phyloP scores from a whole-genome alignment of 2,329 filamentous ascomycete species.

The Chrysoporthe deuterocubensis region DNA sequence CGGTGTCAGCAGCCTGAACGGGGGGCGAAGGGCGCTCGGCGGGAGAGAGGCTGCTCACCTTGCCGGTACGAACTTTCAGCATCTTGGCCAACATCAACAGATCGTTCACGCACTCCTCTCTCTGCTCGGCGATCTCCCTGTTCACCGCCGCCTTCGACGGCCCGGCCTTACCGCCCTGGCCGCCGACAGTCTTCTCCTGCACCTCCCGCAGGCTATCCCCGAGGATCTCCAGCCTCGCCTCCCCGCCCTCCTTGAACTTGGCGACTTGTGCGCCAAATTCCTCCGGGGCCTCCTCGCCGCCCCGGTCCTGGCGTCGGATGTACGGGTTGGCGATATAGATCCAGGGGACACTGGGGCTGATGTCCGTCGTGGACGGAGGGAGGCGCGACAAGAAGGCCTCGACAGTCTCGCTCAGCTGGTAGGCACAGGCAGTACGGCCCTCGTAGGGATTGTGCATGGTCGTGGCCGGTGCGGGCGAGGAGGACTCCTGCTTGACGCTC shows the following conservation, averaged over 20 bases:
- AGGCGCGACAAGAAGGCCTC: conserved; percentile 66
- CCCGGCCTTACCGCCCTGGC: conserved; percentile 26
- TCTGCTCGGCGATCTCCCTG: conserved; percentile 54
- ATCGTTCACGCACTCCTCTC: conserved; percentile 52
- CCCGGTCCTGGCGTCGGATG: conserved; percentile 45
- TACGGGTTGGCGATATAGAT: conserved; percentile 75
- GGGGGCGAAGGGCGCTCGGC: conserved; percentile 31
- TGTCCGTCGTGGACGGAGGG: conserved; percentile 65
- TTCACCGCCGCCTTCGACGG: conserved; percentile 44
- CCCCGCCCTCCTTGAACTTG: conserved; percentile 57
- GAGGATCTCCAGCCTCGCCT: conserved; percentile 52
- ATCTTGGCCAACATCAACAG: conserved; percentile 65
- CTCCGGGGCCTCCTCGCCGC: conserved; percentile 54
- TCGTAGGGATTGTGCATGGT: conserved; percentile 64
- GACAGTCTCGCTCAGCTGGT: conserved; percentile 51
- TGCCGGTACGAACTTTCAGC: conserved; percentile 65
- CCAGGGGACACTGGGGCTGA: conserved; percentile 59
- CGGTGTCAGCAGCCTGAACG: background rate
- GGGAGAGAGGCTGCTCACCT: conserved; percentile 51
- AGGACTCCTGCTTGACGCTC: background rate
- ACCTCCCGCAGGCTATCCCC: conserved; percentile 54
- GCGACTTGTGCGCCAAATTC: conserved; percentile 50
- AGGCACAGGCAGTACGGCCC: conserved; percentile 53
- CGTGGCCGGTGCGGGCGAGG: conserved; percentile 5
- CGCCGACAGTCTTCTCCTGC: conserved; percentile 30